phyloP scores from a whole-genome alignment of 352 stramenopile genomes.

The Phytophthora brassicae region DNA sequence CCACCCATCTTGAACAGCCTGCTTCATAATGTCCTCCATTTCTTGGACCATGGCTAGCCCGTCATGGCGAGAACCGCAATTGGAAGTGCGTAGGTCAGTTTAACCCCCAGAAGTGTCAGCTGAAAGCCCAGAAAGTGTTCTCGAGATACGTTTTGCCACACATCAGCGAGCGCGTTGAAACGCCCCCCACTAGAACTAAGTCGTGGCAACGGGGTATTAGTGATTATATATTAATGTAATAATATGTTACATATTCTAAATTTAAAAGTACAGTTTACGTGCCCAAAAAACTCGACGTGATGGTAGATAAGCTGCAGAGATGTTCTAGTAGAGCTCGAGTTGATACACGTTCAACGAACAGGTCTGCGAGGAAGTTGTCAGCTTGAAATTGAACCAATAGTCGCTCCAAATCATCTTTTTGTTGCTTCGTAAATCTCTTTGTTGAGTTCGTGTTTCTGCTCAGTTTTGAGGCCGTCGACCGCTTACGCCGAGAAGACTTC shows the following conservation, averaged over 20 bases:
- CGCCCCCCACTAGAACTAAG: neutral
- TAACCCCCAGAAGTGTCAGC: neutral
- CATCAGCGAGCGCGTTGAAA: neutral
- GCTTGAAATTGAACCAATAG: constrained; percentile 4
- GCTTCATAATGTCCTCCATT: neutral
- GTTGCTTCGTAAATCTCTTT: neutral
- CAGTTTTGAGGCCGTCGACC: neutral
- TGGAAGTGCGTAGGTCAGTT: neutral
- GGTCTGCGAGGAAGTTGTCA: constrained; percentile 1
- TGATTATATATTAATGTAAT: no score
- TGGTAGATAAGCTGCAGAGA: neutral
- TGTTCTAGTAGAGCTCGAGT: constrained; percentile 3
- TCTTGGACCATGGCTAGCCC: neutral
- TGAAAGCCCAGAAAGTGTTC: constrained; percentile 1
- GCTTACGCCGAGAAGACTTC: neutral
- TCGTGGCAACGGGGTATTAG: no score
- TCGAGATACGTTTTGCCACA: constrained; percentile 2
- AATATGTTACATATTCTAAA: no score
- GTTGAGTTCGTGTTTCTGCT: no score
- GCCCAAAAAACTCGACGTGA: neutral
- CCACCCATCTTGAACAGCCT: no score
- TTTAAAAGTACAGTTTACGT: no score
- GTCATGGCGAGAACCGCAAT: neutral
- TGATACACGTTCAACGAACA: constrained; percentile 5
- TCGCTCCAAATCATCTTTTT: constrained; percentile 8